These are phyloP conservation scores for Nemania abortiva DNA, from an alignment of 2,329 filamentous ascomycete species.

Conservation along the genomic window DNA sequence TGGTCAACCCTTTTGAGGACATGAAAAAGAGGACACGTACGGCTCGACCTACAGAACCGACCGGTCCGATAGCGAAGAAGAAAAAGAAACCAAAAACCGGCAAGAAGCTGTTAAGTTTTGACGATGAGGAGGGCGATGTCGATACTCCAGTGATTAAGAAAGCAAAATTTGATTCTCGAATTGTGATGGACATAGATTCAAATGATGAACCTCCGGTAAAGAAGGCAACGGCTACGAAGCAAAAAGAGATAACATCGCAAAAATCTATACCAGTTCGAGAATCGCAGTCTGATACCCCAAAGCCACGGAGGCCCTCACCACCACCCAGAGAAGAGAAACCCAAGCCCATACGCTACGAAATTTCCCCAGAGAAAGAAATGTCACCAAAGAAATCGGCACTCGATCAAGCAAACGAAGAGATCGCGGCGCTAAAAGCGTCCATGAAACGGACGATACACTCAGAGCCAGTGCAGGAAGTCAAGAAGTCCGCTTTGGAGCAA, in stretches of 20 bases:
- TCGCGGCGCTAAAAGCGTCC: constrained; percentile 82
- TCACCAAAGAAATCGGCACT: constrained; percentile 63
- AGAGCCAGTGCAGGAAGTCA: constrained; percentile 66
- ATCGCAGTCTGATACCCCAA: constrained; percentile 37
- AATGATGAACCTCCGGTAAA: constrained; percentile 50
- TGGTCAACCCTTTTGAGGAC: constrained; percentile 85
- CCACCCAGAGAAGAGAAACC: constrained; percentile 42
- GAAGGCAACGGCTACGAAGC: constrained; percentile 47
- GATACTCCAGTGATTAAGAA: constrained; percentile 76
- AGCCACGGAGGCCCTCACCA: constrained; percentile 39
- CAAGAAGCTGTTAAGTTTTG: constrained; percentile 84
- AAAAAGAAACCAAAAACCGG: constrained; percentile 79
- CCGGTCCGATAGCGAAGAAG: constrained; percentile 62
- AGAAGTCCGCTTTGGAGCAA: constrained; percentile 76
- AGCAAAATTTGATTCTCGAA: constrained; percentile 80
- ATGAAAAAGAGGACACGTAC: constrained; percentile 78
- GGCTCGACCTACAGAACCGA: constrained; percentile 62
- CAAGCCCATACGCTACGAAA: constrained; percentile 46
- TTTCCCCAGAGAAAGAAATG: constrained; percentile 54
- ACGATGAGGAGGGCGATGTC: constrained; percentile 73
- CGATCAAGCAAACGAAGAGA: constrained; percentile 81
- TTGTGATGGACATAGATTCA: constrained; percentile 72
- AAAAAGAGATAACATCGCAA: constrained; percentile 48
- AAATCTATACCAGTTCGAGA: constrained; percentile 49
- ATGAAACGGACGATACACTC: constrained; percentile 75